Evolutionary conservation across 1,284 basidiomycete genomes (phyloP).

Genomic region (Xerocomus nothofagi): DNA sequence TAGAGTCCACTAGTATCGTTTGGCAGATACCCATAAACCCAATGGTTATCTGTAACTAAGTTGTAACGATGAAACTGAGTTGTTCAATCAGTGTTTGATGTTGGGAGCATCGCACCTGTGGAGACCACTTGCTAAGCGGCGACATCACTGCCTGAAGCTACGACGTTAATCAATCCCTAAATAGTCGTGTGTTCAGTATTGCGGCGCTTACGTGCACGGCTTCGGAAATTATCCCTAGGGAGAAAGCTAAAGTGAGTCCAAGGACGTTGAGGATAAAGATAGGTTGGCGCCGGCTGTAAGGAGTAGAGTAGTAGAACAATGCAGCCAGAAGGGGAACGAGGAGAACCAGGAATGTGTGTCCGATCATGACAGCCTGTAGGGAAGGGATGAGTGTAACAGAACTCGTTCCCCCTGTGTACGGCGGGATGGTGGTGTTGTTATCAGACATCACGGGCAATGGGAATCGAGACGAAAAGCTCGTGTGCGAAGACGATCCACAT

Average conservation of each 20-base stretch:
- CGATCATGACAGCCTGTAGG: constrained; percentile 14
- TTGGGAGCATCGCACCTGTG: constrained; percentile 1
- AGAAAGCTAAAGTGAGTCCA: constrained; percentile 9
- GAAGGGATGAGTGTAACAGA: neutral
- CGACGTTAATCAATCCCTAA: neutral
- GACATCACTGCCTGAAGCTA: constrained; percentile 19
- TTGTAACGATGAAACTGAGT: neutral
- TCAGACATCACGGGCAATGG: neutral
- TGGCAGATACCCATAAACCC: constrained; percentile 14
- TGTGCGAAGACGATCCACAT: neutral
- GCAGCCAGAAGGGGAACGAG: constrained; percentile 22
- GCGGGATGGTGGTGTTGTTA: neutral
- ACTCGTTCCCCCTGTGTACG: neutral
- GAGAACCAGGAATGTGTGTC: constrained; percentile 18
- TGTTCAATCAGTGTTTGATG: neutral
- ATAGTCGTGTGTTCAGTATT: neutral
- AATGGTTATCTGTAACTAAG: constrained; percentile 9
- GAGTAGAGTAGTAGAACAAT: constrained; percentile 30
- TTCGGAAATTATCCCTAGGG: constrained; percentile 6
- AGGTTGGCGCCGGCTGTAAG: constrained; percentile 17
- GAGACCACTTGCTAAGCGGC: constrained; percentile 3
- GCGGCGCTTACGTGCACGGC: constrained; percentile 1
- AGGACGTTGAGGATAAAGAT: constrained; percentile 29
- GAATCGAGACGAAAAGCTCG: neutral
- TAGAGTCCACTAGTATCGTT: constrained; percentile 20